Evolutionary conservation across 495 filamentous ascomycete species (phyloP), one percentile per base, ranked within the genome.

Genomic region (Aspergillus funiculosus): DNA sequence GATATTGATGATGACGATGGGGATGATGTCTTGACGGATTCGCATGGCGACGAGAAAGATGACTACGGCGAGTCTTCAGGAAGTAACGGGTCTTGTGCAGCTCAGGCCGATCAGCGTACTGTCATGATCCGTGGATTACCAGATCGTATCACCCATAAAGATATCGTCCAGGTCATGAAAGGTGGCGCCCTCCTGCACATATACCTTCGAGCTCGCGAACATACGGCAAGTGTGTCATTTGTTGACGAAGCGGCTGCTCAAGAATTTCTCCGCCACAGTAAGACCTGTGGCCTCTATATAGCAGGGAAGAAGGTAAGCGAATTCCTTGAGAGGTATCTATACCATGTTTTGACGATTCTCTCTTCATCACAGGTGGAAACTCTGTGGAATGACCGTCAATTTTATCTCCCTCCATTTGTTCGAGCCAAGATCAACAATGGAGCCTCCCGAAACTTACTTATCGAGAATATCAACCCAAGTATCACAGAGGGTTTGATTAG

Each of bases 361-460:
- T 30, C 17, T 8, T 17, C 24, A 15, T 24, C 15, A 42, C 61
- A 89, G 86, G 62, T 87, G 43, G 80, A 86, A 19, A 69, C 85
- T 39, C 68, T 69, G 21, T 90, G 86, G 86, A 79, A 74, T 31
- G 80, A 87, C 39, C 77, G 82, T 2, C 87, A 89, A 61, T 90
- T 84, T 54, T 71, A 77, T 25, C 64, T 91, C 8, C 76, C 79
- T 1, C 69, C 69, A 1, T 80, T 87, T 56, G 74, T 89, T 30
- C 74, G 76, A 2, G 71, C 75, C 57, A 84, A 85, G 60, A 79
- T 89, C 32, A 64, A 67, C 29, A 72, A 66, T 28, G 87, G 87
- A n/a, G 85, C 83, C n/a, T 84, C 79, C 31, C 81, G 88, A 42
- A 90, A 90, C 54, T 60, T 94, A 17, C 63, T 88, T 26, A 71